Evolutionary conservation across 169 alveolate genomes (phyloP).

Genomic region (Toxoplasma gondii): DNA sequence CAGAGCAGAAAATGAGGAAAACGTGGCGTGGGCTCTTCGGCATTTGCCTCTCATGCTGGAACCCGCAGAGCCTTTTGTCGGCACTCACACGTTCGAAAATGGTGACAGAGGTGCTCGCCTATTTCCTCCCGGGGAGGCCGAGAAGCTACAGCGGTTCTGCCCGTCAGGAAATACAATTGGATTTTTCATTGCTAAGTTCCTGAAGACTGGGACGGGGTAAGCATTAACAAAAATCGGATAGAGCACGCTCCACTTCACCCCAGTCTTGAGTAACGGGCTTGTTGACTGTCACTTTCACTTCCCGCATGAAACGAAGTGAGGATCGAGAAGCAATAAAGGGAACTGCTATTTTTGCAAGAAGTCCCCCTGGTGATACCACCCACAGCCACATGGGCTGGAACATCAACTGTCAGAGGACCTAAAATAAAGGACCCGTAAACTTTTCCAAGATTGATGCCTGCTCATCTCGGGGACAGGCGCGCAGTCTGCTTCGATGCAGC

Average conservation of each 20-base stretch:
- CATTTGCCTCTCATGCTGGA: slow-evolving; percentile 37
- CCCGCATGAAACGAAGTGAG: too few relatives aligned
- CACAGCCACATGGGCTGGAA: too few relatives aligned
- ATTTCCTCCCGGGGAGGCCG: background rate
- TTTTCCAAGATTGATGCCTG: too few relatives aligned
- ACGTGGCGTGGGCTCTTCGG: slow-evolving; percentile 36
- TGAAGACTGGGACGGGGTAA: background rate
- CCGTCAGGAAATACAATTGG: slow-evolving; percentile 45
- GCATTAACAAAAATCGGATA: too few relatives aligned
- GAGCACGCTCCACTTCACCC: background rate
- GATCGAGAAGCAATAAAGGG: too few relatives aligned
- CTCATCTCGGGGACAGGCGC: too few relatives aligned
- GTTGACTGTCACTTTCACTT: too few relatives aligned
- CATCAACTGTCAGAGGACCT: too few relatives aligned
- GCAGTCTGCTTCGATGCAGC: too few relatives aligned
- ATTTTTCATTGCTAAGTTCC: slow-evolving; percentile 51
- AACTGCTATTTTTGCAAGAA: too few relatives aligned
- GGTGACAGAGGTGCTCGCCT: background rate
- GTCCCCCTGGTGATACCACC: too few relatives aligned
- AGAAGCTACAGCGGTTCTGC: slow-evolving; percentile 34
- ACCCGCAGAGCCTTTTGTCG: slow-evolving; percentile 49
- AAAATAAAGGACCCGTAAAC: too few relatives aligned
- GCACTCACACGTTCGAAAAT: background rate
- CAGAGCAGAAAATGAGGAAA: slow-evolving; percentile 52
- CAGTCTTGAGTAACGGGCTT: background rate